Base-by-base conservation (phyloP, 192 early-diverging fungal species). In the Coemansia sp. region DNA sequence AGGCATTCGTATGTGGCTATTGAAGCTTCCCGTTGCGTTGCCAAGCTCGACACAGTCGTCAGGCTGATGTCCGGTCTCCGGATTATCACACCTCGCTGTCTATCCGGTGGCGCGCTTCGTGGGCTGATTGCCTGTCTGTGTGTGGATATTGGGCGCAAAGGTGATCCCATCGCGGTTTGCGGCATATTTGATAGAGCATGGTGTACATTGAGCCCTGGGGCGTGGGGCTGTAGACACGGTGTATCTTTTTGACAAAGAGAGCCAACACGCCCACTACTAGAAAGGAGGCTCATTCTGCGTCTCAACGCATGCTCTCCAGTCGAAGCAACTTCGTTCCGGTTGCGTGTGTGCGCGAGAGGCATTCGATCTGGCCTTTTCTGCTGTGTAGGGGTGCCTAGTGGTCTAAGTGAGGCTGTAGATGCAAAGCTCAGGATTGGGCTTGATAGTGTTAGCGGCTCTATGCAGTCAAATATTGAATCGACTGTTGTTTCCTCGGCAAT, bases 351-450 rank as follows among this genome's bases (percentile, higher is more conserved):
- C n/a, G 56, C 45, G 16, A 71, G 34, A 26, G 69, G 36, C 45
- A 58, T n/a, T n/a, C 53, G 49, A 8, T 20, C 26, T 5, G 14
- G 10, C 14, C 15, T 3, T 6, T 38, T 38, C 14, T 58, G 56
- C 11, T 38, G 56, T 20, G 56, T 6, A 2, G 16, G 15, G 20
- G 51, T 18, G 6, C 14, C 52, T 53, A 23, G 20, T 23, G 15
- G 34, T 45, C 16, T 21, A 15, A 16, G 15, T 41, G 35, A 35
- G 14, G 57, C 48, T 14, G 55, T 61, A 10, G 63, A 72, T 9
- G 57, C 43, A 36, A 73, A 61, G 46, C 67, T 78, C 9, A 73
- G 68, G 39, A 67, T 30, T 43, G 71, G 76, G 48, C 67, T 78
- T 23, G 76, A 78, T 18, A 66, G 9, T 9, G 71, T 72, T 53